These are phyloP conservation scores for Fusarium pseudonygamai DNA, from an alignment of 2,329 filamentous ascomycete genomes.

Conservation along the genomic window DNA sequence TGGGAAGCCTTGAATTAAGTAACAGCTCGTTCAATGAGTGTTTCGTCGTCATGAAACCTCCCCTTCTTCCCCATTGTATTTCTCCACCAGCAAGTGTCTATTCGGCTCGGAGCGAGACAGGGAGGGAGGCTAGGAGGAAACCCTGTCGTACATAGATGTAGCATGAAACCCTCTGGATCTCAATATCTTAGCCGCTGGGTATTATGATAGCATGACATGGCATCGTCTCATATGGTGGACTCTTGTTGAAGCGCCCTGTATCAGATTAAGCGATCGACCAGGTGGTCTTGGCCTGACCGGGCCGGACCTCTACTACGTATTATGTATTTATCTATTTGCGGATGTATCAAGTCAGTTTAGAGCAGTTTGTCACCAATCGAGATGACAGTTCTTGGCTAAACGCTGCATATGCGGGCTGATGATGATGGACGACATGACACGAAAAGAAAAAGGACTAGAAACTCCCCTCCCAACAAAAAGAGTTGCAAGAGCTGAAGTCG, in stretches of 20 bases:
- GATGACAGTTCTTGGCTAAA: slow-evolving; percentile 8
- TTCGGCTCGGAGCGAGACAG: not conserved
- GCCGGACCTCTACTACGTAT: not conserved
- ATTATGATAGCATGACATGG: not conserved
- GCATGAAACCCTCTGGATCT: not conserved
- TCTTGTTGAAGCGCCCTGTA: slow-evolving; percentile 25
- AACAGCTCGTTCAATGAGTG: not conserved
- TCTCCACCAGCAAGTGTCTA: slow-evolving; percentile 8
- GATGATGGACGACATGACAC: not conserved
- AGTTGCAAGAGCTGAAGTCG: not conserved
- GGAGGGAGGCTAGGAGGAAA: slow-evolving; percentile 1
- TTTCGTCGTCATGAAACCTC: slow-evolving; percentile 14
- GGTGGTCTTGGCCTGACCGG: slow-evolving; percentile 1
- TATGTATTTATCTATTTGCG: not conserved
- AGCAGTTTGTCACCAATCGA: not conserved
- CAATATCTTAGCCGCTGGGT: slow-evolving; percentile 20
- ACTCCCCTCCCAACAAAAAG: not conserved
- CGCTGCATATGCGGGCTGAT: not conserved
- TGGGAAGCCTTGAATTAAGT: slow-evolving; percentile 9
- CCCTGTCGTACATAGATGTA: not conserved
- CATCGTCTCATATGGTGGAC: slow-evolving; percentile 18
- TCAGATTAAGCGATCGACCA: slow-evolving; percentile 28
- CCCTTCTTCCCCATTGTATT: not conserved
- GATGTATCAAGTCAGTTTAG: not conserved
- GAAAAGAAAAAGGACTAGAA: not conserved